Base-by-base conservation (phyloP, 208 protist genomes). In the Acanthamoeba triangularis region DNA sequence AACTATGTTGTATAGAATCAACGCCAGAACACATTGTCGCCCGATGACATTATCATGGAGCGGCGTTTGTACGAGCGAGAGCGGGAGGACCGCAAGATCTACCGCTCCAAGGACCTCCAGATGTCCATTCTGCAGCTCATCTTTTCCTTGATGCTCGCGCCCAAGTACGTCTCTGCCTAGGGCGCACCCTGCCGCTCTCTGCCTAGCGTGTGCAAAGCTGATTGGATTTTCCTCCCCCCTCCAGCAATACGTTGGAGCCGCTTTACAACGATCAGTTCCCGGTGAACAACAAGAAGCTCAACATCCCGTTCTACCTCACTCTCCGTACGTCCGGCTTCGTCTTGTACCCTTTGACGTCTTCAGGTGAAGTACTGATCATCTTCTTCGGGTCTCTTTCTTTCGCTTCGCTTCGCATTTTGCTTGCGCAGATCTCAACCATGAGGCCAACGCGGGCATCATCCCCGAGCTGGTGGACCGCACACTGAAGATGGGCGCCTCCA, bases 211-310 rank as follows among this genome's bases (percentile, higher is more conserved):
- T 54, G 14, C 13, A 54, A 1, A 20, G 49, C 49, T 54, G 10
- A 54, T 13, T 25, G 10, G 1, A 6, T 5, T 20, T 76, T 20
- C 3, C n/a, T n/a, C n/a, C n/a, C n/a, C n/a, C 33, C 67, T 1
- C 20, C 33, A 37, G 33, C 28, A 76, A 76, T 76, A 96, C 91
- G 20, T 35, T 97, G 8, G 95, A 97, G 54, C 78, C 92, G 33
- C 63, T 95, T 16, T 97, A 97, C 85, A 93, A 82, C 1, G 96
- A 97, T 30, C 97, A 98, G 69, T 97, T 94, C 28, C 97, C 97
- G 63, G 47, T 97, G 16, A 95, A 96, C 35, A 91, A 96, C 28
- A 97, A 97, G 61, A 98, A 98, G 69, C 59, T 96, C 20, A 98
- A 98, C 95, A 96, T 98, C 33, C 95, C 96, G 11, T 97, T 87